phyloP scores from a whole-genome alignment of 2,329 filamentous ascomycete species.

The Ascochyta rabiei region DNA sequence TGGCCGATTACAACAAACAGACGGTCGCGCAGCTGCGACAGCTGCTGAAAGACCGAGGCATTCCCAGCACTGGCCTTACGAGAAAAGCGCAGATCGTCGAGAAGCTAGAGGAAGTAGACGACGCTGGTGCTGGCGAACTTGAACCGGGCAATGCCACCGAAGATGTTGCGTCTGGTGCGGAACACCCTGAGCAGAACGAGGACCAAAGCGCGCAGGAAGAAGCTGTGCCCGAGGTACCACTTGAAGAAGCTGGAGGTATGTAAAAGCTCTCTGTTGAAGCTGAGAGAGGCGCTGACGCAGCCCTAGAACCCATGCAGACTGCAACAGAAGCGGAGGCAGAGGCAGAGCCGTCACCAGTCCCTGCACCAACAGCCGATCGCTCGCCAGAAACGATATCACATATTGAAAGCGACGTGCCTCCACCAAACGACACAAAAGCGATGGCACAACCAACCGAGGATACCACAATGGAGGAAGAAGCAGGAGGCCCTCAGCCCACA shows the following conservation, averaged over 20 bases:
- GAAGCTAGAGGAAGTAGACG: constrained; percentile 47
- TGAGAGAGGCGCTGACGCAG: neutral
- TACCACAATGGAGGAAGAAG: constrained; percentile 23
- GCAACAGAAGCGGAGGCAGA: constrained; percentile 1
- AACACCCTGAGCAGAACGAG: constrained; percentile 9
- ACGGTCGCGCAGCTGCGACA: constrained; percentile 56
- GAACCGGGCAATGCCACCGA: constrained; percentile 17
- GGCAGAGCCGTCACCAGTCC: constrained; percentile 10
- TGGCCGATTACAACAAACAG: constrained; percentile 54
- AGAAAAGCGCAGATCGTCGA: constrained; percentile 57
- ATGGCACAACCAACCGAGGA: constrained; percentile 24
- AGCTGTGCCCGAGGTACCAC: constrained; percentile 21
- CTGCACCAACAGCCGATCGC: constrained; percentile 24
- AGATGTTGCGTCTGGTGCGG: constrained; percentile 10
- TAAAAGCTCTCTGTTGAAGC: neutral
- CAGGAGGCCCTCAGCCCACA: constrained; percentile 23
- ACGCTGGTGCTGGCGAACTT: constrained; percentile 12
- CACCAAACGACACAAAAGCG: constrained; percentile 20
- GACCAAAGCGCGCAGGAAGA: constrained; percentile 5
- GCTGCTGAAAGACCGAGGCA: constrained; percentile 54
- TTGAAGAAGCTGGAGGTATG: constrained; percentile 33
- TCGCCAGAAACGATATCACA: constrained; percentile 30
- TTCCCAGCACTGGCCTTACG: constrained; percentile 53
- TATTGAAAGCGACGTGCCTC: constrained; percentile 27
- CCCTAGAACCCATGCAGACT: constrained; percentile 16